phyloP scores from a whole-genome alignment of 495 filamentous ascomycete species.

The Penicillium antarcticum region DNA sequence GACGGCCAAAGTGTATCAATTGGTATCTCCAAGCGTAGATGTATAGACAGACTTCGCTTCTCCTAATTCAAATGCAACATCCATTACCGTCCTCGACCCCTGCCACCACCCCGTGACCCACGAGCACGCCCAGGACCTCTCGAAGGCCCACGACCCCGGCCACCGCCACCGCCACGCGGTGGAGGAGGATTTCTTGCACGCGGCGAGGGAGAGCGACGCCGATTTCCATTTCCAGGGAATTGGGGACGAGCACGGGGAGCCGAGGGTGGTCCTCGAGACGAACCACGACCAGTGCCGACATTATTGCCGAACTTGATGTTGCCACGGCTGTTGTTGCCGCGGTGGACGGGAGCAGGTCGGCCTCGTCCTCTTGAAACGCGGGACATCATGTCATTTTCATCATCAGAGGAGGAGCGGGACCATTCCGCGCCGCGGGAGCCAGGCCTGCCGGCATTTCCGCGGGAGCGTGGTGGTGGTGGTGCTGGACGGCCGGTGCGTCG shows the following conservation, averaged over 20 bases:
- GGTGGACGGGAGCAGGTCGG: conserved; percentile 1
- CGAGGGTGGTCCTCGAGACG: neutral
- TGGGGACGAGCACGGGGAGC: neutral
- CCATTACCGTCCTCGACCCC: neutral
- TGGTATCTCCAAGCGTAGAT: neutral
- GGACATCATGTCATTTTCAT: conserved; percentile 29
- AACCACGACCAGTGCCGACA: neutral
- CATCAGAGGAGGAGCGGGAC: conserved; percentile 17
- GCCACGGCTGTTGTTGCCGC: neutral
- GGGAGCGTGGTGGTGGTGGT: neutral
- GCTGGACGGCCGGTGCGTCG: neutral
- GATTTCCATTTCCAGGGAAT: neutral
- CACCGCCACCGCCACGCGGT: neutral
- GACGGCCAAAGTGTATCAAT: neutral
- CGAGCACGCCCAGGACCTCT: conserved; percentile 1
- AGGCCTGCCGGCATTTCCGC: neutral
- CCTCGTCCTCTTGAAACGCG: conserved; percentile 3
- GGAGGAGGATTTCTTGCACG: neutral
- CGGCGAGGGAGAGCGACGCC: neutral
- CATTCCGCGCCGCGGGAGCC: conserved; percentile 1
- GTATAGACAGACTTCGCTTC: neutral
- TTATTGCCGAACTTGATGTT: neutral
- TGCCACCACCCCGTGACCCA: conserved; percentile 1
- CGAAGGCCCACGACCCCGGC: neutral
- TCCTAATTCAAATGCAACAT: neutral